These are phyloP conservation scores for Hypoxylon trugodes DNA, from an alignment of 495 filamentous ascomycete species.

Conservation along the genomic window DNA sequence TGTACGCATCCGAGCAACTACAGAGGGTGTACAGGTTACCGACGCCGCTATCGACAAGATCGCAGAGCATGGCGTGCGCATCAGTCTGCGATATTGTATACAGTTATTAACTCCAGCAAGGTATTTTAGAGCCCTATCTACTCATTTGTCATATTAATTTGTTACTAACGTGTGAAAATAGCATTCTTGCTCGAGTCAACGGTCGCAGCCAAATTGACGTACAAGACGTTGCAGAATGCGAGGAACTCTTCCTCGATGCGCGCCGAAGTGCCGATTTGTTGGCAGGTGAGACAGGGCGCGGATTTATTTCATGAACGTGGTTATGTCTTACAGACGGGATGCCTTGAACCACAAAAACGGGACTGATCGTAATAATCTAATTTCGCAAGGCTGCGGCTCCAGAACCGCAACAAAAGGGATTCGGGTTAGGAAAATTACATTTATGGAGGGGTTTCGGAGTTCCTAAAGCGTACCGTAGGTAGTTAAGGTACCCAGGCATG, in stretches of 20 bases:
- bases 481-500: too few species aligned
- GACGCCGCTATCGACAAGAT: constrained; percentile 87
- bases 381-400: constrained; percentile 40
- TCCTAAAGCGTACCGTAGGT: too few species aligned
- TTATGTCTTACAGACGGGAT: constrained; percentile 28
- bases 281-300: constrained; percentile 66
- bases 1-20: constrained; percentile 79
- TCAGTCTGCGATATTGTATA: constrained; percentile 90
- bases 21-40: constrained; percentile 80
- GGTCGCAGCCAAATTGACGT: constrained; percentile 79
- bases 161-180: constrained; percentile 32
- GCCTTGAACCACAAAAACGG: constrained; percentile 24
- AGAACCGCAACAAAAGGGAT: constrained; percentile 35
- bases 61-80: constrained; percentile 81
- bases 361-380: constrained; percentile 51
- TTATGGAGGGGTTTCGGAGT: constrained; percentile 43
- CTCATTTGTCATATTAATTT: not conserved
- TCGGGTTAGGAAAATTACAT: constrained; percentile 43
- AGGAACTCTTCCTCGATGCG: constrained; percentile 89
- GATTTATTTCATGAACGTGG: constrained; percentile 63
- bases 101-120: constrained; percentile 89
- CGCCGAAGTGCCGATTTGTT: constrained; percentile 80
- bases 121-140: constrained; percentile 36
- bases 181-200: constrained; percentile 67
- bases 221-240: constrained; percentile 85